Conservation (phyloP, 768 basidiomycete genomes). For the Collybiopsis confluens region DNA sequence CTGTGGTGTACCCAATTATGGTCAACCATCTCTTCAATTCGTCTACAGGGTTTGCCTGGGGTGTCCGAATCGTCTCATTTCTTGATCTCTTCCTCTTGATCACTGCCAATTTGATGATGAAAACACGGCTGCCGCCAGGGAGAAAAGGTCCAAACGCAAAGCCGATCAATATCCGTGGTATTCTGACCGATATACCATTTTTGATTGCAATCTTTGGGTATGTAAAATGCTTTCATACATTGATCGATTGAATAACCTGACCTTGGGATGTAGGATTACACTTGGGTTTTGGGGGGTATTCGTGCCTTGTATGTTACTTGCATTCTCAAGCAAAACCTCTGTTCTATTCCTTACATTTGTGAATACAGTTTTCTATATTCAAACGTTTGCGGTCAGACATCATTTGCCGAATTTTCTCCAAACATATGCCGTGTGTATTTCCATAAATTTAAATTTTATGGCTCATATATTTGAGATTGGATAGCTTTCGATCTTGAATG, state of each 20-base stretch:
- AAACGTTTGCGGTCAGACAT: not conserved
- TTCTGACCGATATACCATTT: not conserved
- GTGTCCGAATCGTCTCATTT: slow-evolving; percentile 40
- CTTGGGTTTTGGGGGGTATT: not conserved
- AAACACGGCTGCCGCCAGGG: slow-evolving; percentile 25
- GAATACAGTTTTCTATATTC: not conserved
- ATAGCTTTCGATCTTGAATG: not conserved
- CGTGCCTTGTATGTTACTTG: not conserved
- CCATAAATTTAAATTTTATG: too few relatives aligned
- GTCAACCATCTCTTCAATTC: slow-evolving; percentile 42
- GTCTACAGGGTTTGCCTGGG: slow-evolving; percentile 38
- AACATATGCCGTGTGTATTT: too few relatives aligned
- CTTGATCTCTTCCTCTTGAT: slow-evolving; percentile 33
- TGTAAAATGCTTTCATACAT: too few relatives aligned
- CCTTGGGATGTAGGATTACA: too few relatives aligned
- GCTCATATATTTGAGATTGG: too few relatives aligned
- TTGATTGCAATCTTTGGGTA: not conserved
- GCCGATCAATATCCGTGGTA: not conserved
- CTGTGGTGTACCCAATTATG: slow-evolving; percentile 48
- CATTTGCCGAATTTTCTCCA: too few relatives aligned
- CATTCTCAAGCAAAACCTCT: not conserved
- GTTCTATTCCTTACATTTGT: not conserved
- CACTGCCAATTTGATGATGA: slow-evolving; percentile 33
- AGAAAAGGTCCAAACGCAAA: slow-evolving; percentile 2
- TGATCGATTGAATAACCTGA: too few relatives aligned